Evolutionary conservation across 805 yeast species (phyloP).

Genomic region (Barnettozyma californica): DNA sequence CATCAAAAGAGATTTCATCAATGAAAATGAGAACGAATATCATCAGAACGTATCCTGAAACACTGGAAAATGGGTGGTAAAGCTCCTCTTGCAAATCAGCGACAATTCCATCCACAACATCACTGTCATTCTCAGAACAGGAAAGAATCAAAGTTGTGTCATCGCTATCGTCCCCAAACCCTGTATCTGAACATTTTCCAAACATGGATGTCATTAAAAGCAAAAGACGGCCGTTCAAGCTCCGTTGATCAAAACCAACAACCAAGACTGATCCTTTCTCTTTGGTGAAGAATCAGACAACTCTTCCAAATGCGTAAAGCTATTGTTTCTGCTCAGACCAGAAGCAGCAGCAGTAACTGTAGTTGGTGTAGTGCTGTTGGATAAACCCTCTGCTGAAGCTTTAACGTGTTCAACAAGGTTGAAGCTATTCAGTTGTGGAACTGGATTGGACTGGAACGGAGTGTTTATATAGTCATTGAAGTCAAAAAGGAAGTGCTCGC

Average conservation of each 20-base stretch:
- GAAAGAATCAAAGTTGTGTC: not conserved
- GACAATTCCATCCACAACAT: not conserved
- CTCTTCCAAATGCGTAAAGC: slow-evolving; percentile 1
- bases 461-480: slow-evolving; percentile 20
- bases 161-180: not conserved
- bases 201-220: not conserved
- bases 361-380: not conserved
- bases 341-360: not conserved
- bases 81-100: slow-evolving; percentile 1
- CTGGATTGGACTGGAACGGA: slow-evolving; percentile 11
- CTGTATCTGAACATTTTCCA: not conserved
- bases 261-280: slow-evolving; percentile 25
- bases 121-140: not conserved
- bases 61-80: not conserved
- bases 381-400: not conserved
- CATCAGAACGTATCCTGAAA: not conserved
- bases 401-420: slow-evolving; percentile 3
- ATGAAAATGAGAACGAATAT: not conserved
- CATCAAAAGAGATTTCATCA: slow-evolving; percentile 3
- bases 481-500: slow-evolving; percentile 15
- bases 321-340: not conserved
- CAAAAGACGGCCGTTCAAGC: slow-evolving; percentile 8
- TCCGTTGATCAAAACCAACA: slow-evolving; percentile 20
- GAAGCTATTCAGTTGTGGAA: not conserved
- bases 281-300: slow-evolving; percentile 1